Evolutionary conservation across 2,329 filamentous ascomycete genomes (phyloP).

Genomic region (Trichoderma afroharzianum): DNA sequence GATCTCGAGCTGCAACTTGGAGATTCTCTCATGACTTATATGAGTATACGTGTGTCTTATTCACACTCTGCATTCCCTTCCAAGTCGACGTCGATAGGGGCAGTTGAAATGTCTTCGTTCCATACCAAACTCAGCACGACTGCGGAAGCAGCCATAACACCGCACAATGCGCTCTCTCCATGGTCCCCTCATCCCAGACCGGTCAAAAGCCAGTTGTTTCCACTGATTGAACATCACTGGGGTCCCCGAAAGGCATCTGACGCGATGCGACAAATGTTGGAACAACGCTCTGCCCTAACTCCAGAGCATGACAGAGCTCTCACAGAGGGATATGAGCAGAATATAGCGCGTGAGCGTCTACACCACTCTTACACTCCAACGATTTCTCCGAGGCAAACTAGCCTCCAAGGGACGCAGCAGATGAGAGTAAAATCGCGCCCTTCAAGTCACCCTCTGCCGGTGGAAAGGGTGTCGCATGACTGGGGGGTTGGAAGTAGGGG

Average conservation of each 20-base stretch:
- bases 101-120: conserved; percentile 35
- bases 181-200: conserved; percentile 47
- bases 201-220: conserved; percentile 38
- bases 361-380: neutral
- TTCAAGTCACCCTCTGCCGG: neutral
- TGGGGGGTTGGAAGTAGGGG: neutral
- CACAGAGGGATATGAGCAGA: neutral
- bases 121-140: conserved; percentile 52
- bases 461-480: neutral
- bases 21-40: conserved; percentile 44
- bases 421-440: neutral
- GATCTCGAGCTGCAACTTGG: conserved; percentile 57
- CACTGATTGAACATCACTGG: conserved; percentile 48
- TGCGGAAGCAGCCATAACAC: conserved; percentile 48
- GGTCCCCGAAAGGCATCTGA: conserved; percentile 42
- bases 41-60: conserved; percentile 52
- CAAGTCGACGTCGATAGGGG: conserved; percentile 23
- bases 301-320: neutral
- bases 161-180: conserved; percentile 45
- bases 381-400: neutral
- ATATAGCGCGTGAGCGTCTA: neutral
- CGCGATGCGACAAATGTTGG: conserved; percentile 36
- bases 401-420: neutral
- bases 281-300: neutral
- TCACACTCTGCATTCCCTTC: conserved; percentile 53